Evolutionary conservation across 306 rosid species (phyloP), one percentile per base, ranked within the genome.

Genomic region (Castanospermum australe): DNA sequence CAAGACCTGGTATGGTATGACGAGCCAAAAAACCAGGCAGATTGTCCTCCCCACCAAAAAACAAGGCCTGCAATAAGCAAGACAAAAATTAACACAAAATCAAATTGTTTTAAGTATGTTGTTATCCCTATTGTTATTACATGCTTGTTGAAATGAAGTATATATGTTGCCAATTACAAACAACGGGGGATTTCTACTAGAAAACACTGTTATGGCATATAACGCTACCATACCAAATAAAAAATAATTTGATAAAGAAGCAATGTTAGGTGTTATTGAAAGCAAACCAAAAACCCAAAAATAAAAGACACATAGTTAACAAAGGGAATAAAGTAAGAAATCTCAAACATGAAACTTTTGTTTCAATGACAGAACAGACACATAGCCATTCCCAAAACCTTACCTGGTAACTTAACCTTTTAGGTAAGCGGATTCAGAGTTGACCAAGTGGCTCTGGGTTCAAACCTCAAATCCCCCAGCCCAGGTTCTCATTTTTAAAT

Each of bases 11-110:
- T 68, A 91, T 75, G 66, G 89, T 86, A 56, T 87, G 93, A 18
- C 89, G 90, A 76, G 92, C 89, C 80, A 91, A 75, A 75, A 86
- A 52, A 28, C 22, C 52, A 32, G 96, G 96, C 54, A 91, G 83
- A 41, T 86, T 86, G 24, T 82, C 87, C 82, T 64, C 75, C 42
- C 90, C 90, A 41, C 92, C 92, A 36, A 91, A 89, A 87, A 89
- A 87, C 88, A 89, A 84, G 81, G 96, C 93, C 93, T 91, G 41
- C 52, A 76, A 68, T 41, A 59, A 44, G 28, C 41, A 79, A 75
- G 64, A 80, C 51, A 28, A 62, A 44, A 74, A 35, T 28, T 47
- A 12, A 67, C 25, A 59, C n/a, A 52, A 60, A 41, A 18, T 38
- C 64, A 69, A 59, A 61, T 17, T 54, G 52, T 52, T 57, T n/a